phyloP scores from a whole-genome alignment of 1,139 yeast species.

The Nakaseomyces uthaithaninus region DNA sequence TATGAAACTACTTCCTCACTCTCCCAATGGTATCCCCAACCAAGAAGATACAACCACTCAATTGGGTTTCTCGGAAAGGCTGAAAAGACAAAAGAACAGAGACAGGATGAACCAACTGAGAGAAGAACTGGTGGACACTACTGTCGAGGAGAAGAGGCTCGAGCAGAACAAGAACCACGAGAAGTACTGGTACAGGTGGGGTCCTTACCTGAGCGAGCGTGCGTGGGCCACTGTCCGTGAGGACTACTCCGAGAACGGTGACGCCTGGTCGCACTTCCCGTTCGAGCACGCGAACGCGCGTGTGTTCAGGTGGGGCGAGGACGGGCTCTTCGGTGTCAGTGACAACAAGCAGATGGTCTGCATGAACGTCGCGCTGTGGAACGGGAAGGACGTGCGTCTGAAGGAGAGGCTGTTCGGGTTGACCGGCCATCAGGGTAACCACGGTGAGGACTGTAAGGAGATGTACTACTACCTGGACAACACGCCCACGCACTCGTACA shows the following conservation, averaged over 20 bases:
- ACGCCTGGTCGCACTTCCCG: conserved; percentile 86
- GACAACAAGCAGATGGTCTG: conserved; percentile 77
- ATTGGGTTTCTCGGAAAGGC: too few species aligned
- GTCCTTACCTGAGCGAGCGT: conserved; percentile 80
- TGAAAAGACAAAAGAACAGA: background rate
- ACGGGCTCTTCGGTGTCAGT: conserved; percentile 83
- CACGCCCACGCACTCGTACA: conserved; percentile 85
- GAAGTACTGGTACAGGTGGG: conserved; percentile 81
- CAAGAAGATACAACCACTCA: too few species aligned
- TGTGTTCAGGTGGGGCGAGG: conserved; percentile 91
- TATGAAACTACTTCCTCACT: too few species aligned
- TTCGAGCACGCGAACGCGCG: conserved; percentile 77
- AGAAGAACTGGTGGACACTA: conserved; percentile 28
- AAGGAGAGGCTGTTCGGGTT: conserved; percentile 83
- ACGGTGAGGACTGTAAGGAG: conserved; percentile 90
- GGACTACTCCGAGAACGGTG: conserved; percentile 77
- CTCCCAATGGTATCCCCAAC: too few species aligned
- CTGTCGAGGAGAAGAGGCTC: conserved; percentile 62
- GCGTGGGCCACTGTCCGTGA: conserved; percentile 94
- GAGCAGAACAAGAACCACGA: conserved; percentile 46
- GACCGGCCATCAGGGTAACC: conserved; percentile 87
- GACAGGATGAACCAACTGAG: conserved; percentile 13
- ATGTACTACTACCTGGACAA: conserved; percentile 78
- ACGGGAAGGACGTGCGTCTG: conserved; percentile 73
- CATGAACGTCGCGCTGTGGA: conserved; percentile 78